phyloP scores from a whole-genome alignment of 2,329 filamentous ascomycete genomes.

The Cytospora piceae region DNA sequence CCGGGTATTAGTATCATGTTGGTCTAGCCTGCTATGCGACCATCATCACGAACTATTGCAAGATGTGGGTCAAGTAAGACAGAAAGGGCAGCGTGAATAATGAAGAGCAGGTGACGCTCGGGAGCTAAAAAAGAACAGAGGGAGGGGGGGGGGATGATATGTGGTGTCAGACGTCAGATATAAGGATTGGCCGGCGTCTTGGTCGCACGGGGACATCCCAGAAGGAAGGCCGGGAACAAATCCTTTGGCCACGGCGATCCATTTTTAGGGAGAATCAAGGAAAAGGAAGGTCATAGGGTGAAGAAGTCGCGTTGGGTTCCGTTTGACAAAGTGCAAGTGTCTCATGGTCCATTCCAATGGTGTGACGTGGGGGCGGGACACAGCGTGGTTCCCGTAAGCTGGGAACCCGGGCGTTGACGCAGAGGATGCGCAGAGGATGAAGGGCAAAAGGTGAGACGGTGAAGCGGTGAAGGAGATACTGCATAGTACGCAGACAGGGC shows the following conservation, averaged over 20 bases:
- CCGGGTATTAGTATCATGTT: slow-evolving; percentile 45
- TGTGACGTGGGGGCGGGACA: slow-evolving; percentile 15
- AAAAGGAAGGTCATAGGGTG: slow-evolving; percentile 16
- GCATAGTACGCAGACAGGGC: slow-evolving; percentile 8
- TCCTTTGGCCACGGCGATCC: slow-evolving; percentile 11
- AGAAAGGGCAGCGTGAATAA: background rate
- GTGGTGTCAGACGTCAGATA: slow-evolving; percentile 7
- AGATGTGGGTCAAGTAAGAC: slow-evolving; percentile 9
- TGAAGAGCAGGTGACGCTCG: slow-evolving; percentile 1
- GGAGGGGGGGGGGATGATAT: background rate
- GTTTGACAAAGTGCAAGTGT: slow-evolving; percentile 26
- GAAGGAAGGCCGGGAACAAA: slow-evolving; percentile 15
- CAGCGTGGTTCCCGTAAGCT: slow-evolving; percentile 2
- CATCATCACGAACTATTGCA: slow-evolving; percentile 8
- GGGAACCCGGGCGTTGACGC: slow-evolving; percentile 15
- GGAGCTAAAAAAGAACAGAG: background rate
- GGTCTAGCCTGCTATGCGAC: slow-evolving; percentile 15
- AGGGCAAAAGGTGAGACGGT: slow-evolving; percentile 29
- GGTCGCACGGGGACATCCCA: slow-evolving; percentile 19
- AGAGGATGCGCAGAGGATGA: slow-evolving; percentile 30
- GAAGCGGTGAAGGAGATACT: slow-evolving; percentile 29
- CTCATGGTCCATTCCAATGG: slow-evolving; percentile 29
- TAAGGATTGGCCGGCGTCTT: slow-evolving; percentile 21
- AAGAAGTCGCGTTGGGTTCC: slow-evolving; percentile 8
- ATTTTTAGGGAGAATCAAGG: slow-evolving; percentile 5